Conservation (phyloP, 192 early-diverging fungal genomes). For the Chytriomyces confervae region DNA sequence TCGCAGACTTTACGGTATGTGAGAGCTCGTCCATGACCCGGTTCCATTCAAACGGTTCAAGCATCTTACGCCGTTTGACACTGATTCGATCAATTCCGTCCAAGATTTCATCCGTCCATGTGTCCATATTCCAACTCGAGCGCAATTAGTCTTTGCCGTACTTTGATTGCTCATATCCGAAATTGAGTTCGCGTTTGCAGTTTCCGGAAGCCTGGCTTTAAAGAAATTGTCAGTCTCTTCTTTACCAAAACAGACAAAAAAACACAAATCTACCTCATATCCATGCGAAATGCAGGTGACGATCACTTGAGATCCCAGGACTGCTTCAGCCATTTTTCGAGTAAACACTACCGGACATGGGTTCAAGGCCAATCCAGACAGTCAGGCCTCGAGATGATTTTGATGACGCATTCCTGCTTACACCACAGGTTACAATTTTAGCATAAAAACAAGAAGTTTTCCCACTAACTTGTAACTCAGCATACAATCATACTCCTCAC, state of each 20-base stretch:
- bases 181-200: slow-evolving; percentile 46
- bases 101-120: slow-evolving; percentile 11
- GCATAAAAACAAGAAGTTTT: no score
- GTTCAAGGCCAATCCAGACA: slow-evolving; percentile 38
- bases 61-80: neutral
- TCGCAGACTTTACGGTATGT: neutral
- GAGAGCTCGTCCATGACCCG: neutral
- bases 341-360: slow-evolving; percentile 48
- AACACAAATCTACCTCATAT: slow-evolving; percentile 36
- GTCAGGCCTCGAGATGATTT: slow-evolving; percentile 15
- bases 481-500: slow-evolving; percentile 33
- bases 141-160: slow-evolving; percentile 38
- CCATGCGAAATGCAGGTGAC: slow-evolving; percentile 36
- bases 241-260: slow-evolving; percentile 2
- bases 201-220: slow-evolving; percentile 35
- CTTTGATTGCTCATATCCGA: slow-evolving; percentile 35
- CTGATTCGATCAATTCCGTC: neutral
- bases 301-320: slow-evolving; percentile 38
- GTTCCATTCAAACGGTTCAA: neutral
- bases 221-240: neutral
- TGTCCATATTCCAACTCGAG: slow-evolving; percentile 29
- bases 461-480: slow-evolving; percentile 33
- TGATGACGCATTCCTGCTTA: slow-evolving; percentile 13
- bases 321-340: slow-evolving; percentile 45
- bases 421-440: no score